A percentile compares a stretch with the other conserved stretches of the same genome.
Conservation (phyloP, 2,329 filamentous ascomycete species). For the Exutisphaerella laricina region DNA sequence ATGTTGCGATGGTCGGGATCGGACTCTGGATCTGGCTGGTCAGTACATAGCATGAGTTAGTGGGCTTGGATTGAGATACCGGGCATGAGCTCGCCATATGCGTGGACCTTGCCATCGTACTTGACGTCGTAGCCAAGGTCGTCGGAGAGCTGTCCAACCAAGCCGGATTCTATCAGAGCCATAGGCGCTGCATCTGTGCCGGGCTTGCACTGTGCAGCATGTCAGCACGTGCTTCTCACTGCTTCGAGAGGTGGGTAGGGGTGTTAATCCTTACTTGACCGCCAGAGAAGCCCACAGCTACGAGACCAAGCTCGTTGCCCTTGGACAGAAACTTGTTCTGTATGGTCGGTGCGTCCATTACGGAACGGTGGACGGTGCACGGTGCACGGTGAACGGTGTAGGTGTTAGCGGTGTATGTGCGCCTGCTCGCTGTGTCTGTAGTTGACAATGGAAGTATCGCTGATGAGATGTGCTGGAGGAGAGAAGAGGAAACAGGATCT, state of each 20-base stretch:
- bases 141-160: slow-evolving; percentile 73
- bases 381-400: not conserved
- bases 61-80: not conserved
- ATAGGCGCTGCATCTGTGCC: slow-evolving; percentile 88
- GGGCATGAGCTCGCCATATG: slow-evolving; percentile 71
- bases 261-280: slow-evolving; percentile 75
- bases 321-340: slow-evolving; percentile 71
- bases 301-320: slow-evolving; percentile 76
- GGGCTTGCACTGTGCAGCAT: slow-evolving; percentile 64
- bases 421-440: too few species aligned
- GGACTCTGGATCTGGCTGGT: slow-evolving; percentile 27
- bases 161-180: slow-evolving; percentile 80
- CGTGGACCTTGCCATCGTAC: slow-evolving; percentile 76
- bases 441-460: too few species aligned
- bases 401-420: not conserved
- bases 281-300: slow-evolving; percentile 93
- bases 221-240: slow-evolving; percentile 9
- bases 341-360: slow-evolving; percentile 50
- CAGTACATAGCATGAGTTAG: not conserved
- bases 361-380: not conserved
- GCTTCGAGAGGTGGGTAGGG: not conserved
- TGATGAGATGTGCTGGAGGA: not conserved
- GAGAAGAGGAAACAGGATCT: slow-evolving; percentile 1
- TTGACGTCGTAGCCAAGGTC: slow-evolving; percentile 86
- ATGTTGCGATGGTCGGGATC: slow-evolving; percentile 84